Evolutionary conservation across 1,139 yeast genomes (phyloP).

Genomic region (Geotrichum fermentans): DNA sequence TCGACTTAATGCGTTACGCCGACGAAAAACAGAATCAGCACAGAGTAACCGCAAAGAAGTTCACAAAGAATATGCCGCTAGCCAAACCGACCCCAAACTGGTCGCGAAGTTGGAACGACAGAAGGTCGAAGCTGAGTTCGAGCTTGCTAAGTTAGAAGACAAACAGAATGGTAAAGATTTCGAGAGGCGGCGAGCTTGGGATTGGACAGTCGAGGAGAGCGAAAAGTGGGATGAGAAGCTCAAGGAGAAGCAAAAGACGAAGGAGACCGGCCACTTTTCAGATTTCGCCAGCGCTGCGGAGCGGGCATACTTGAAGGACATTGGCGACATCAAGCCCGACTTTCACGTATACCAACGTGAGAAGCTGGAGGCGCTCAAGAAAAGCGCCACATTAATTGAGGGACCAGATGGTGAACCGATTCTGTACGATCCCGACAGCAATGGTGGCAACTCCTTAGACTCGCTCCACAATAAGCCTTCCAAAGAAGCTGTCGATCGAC

Average conservation of each 20-base stretch:
- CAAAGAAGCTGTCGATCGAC: conserved; percentile 40
- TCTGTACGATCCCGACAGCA: conserved; percentile 25
- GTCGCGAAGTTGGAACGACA: conserved; percentile 36
- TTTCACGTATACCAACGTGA: conserved; percentile 43
- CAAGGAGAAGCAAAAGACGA: conserved; percentile 28
- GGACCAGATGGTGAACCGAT: conserved; percentile 28
- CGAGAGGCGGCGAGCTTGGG: conserved; percentile 48
- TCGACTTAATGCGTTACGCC: conserved; percentile 19
- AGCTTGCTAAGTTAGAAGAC: conserved; percentile 41
- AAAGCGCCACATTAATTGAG: conserved; percentile 26
- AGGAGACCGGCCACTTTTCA: conserved; percentile 32
- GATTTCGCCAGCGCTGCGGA: conserved; percentile 54
- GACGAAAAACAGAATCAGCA: conserved; percentile 30
- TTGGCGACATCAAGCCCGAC: conserved; percentile 42
- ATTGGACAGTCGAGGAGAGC: conserved; percentile 63
- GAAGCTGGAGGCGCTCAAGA: conserved; percentile 29
- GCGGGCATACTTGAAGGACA: conserved; percentile 48
- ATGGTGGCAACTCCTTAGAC: conserved; percentile 22
- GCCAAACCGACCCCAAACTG: conserved; percentile 34
- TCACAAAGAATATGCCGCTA: conserved; percentile 40
- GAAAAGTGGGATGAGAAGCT: conserved; percentile 58
- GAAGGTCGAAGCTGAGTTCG: conserved; percentile 39
- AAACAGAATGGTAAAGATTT: conserved; percentile 41
- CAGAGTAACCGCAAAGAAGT: conserved; percentile 43
- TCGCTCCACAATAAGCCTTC: conserved; percentile 37